Conservation (phyloP, 257 asterid species). For the Solanum okadae region DNA sequence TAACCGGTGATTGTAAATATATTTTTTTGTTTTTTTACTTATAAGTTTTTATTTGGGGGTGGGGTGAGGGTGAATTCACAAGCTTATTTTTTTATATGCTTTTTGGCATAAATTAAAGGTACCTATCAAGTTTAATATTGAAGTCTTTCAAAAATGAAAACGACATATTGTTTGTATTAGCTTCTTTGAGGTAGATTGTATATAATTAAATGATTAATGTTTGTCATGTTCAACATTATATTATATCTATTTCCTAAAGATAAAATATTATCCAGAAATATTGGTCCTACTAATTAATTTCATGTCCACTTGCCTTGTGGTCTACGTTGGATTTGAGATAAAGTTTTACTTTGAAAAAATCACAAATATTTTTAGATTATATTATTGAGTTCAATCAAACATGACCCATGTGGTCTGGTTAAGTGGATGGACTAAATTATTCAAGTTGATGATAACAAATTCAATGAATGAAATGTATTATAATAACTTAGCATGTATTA, state of each 20-base stretch:
- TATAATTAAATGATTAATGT: background rate
- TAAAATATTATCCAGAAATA: background rate
- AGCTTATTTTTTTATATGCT: background rate
- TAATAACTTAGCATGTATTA: constrained; percentile 3
- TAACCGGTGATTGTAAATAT: background rate
- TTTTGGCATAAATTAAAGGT: background rate
- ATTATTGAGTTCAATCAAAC: constrained; percentile 8
- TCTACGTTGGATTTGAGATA: background rate
- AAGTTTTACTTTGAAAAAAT: background rate
- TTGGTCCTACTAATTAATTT: constrained; percentile 1
- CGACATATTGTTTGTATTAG: constrained; percentile 1
- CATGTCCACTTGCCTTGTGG: constrained; percentile 4
- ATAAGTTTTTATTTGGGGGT: background rate
- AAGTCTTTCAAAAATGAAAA: background rate
- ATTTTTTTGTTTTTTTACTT: background rate
- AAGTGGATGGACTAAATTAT: background rate
- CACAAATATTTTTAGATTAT: background rate
- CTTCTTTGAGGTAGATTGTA: background rate
- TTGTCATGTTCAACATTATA: background rate
- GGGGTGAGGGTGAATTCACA: background rate
- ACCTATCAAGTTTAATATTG: background rate
- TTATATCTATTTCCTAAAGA: background rate
- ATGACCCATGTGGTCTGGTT: constrained; percentile 19
- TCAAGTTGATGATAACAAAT: background rate
- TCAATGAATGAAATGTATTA: constrained; percentile 10